Base-by-base conservation (phyloP, 2,329 filamentous ascomycete genomes). In the Ophiostoma triangulosporum region DNA sequence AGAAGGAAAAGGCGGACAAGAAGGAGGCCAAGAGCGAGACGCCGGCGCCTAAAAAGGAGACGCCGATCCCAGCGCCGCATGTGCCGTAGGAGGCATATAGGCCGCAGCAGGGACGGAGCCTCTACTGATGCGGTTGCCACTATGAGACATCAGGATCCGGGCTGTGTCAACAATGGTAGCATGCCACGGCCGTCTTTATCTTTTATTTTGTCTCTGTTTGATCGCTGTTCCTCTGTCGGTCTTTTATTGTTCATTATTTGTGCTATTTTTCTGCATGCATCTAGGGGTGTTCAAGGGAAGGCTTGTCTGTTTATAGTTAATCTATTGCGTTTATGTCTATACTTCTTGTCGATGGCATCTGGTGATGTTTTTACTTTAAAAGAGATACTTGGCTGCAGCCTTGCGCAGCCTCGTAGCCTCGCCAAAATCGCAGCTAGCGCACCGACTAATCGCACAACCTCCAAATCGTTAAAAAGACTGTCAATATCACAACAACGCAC, bases 11-110 rank as follows among this genome's bases (percentile, higher is more conserved):
- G 9, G 53, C 57, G 51, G 56, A 54, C 54, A 50, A 55, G 1
- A 55, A 57, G 33, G 52, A 57, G 52, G 46, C 45, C n/a, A 53
- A 56, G 52, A 49, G 48, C 31, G 29, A 52, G 22, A 46, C 53
- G 4, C 38, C 48, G 3, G 31, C 29, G 26, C 31, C 50, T 17
- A 57, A 54, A 33, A 60, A 58, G 52, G 58, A 51, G 32, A 60
- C 59, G 32, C 59, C 59, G 1, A 51, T 60, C 26, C 59, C 59
- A 24, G 35, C 55, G 32, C 59, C 59, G 31, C 54, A 36, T 27
- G 38, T 51, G 20, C 32, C 20, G 31, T 54, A 54, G 52, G 9
- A 32, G 33, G 7, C 6, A 22, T 36, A n/a, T 24, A 2, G 20
- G 38, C 38, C 9, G n/a, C 6, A 14, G 38, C 6, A 14, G 38